These are phyloP conservation scores for Paulinella micropora DNA, from an alignment of 78 protist genomes.

Conservation along the genomic window DNA sequence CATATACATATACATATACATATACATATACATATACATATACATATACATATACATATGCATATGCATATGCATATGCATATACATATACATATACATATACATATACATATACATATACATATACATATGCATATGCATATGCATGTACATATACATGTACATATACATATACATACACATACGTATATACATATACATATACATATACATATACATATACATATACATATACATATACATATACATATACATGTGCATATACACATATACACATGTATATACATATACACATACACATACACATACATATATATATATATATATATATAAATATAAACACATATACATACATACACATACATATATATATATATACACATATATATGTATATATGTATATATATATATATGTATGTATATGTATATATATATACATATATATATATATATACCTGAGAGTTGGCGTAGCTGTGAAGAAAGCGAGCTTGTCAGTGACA, in stretches of 20 bases:
- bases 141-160: background rate
- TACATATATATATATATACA: background rate
- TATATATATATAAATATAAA: background rate
- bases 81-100: background rate
- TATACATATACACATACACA: background rate
- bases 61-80: background rate
- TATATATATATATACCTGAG: background rate
- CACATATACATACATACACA: background rate
- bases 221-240: background rate
- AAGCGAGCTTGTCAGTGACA: no score
- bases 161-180: background rate
- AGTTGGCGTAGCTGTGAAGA: background rate
- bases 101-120: background rate
- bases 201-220: background rate
- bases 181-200: background rate
- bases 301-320: background rate
- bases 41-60: background rate
- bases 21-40: background rate
- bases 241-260: background rate
- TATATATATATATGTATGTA: background rate
- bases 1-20: background rate
- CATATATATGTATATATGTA: background rate
- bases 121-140: background rate
- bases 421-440: background rate
- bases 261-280: background rate